Evolutionary conservation across 805 yeast genomes (phyloP), one percentile per base, ranked within the genome.

Genomic region (Saccharomycopsis selenospora): DNA sequence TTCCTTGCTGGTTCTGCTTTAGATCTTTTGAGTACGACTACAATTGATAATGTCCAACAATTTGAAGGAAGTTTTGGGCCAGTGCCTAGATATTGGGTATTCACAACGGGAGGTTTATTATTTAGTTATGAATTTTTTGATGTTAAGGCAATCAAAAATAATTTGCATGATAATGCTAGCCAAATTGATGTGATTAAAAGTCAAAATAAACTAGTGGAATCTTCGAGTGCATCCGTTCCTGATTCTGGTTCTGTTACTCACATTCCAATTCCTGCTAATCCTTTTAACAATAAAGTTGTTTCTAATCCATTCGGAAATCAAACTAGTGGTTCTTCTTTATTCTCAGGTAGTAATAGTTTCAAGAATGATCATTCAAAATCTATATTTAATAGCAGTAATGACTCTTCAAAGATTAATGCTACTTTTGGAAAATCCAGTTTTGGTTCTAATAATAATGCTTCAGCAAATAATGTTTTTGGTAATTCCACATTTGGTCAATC

Each of bases 1-100:
- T 73, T 83, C 5, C 80, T 91, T 0, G 66, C 85, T 20, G 96
- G 96, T 3, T 55, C 85, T 8, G 78, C 77, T 0, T 43, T 86
- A 4, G 95, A 87, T 59, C 28, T 46, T 18, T n/a, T 8, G 8
- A 26, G 36, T 25, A 11, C 46, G 7, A 43, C 28, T 6, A 20
- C 13, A 11, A 20, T 23, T 18, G 38, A 23, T 13, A 20, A 38
- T 14, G 14, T 45, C 5, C 42, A 48, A 13, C 27, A 45, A 10
- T 27, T 48, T 10, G 51, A 48, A 25, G 48, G 42, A 6, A 13
- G 11, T 3, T 24, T 33, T 18, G 46, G 28, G 3, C 36, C 46
- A 11, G 36, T 30, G 3, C 51, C 49, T 4, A 28, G 26, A 10
- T 20, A 47, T 4, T 51, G 54, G 54, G 20, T 36, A 8, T 36